Conservation (phyloP, 306 rosid species). For the Vigna nakashimae region DNA sequence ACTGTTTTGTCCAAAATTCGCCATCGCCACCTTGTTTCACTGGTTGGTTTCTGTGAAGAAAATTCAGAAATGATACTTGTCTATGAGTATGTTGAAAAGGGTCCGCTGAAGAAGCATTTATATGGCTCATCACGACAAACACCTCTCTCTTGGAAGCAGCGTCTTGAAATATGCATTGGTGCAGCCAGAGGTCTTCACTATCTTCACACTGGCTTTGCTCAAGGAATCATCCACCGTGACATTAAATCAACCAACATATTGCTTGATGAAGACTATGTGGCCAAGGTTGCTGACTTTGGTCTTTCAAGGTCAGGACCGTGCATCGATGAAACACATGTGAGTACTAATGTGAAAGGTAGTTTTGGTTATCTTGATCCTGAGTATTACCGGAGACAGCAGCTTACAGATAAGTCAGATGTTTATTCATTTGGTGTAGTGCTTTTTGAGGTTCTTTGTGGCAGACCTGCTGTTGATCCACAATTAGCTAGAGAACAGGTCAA, state of each 20-base stretch:
- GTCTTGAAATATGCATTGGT: constrained; percentile 94
- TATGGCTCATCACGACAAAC: constrained; percentile 64
- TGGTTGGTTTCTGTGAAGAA: constrained; percentile 94
- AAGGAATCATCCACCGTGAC: constrained; percentile 98
- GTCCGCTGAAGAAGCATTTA: constrained; percentile 82
- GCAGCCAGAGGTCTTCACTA: constrained; percentile 97
- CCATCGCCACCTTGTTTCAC: constrained; percentile 91
- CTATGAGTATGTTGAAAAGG: constrained; percentile 90
- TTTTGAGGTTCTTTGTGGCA: constrained; percentile 89
- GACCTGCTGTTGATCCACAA: constrained; percentile 95
- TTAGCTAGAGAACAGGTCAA: constrained; percentile 87
- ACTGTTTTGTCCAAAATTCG: constrained; percentile 86
- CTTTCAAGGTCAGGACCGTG: constrained; percentile 97
- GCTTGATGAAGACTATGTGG: constrained; percentile 83
- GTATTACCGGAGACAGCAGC: constrained; percentile 94
- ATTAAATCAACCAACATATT: constrained; percentile 93
- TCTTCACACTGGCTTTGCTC: constrained; percentile 97
- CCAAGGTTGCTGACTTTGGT: constrained; percentile 99
- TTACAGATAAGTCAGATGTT: constrained; percentile 93
- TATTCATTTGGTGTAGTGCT: constrained; percentile 98
- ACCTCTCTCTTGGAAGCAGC: constrained; percentile 88
- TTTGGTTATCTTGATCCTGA: constrained; percentile 97
- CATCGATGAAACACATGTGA: constrained; percentile 90
- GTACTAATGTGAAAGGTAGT: constrained; percentile 96
- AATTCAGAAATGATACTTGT: constrained; percentile 96